These are phyloP conservation scores for Curvularia lunata DNA, from an alignment of 2,329 filamentous ascomycete genomes.

Conservation along the genomic window DNA sequence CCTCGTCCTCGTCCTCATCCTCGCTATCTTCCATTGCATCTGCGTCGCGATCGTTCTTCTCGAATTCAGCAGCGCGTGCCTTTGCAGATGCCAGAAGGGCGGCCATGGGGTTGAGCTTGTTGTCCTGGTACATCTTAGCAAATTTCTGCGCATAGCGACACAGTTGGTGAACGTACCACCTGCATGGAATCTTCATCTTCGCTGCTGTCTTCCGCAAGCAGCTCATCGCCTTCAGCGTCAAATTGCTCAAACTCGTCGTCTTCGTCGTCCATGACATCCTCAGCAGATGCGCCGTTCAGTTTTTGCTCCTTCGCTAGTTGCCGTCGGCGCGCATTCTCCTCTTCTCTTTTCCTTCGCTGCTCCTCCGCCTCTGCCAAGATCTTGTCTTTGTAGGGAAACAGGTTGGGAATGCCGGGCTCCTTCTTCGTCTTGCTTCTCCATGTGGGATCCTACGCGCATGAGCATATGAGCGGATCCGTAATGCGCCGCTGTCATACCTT, in stretches of 20 bases:
- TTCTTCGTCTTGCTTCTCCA: conserved; percentile 96
- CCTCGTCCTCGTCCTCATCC: conserved; percentile 57
- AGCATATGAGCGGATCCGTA: conserved; percentile 14
- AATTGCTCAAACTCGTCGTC: conserved; percentile 45
- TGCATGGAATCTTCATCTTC: conserved; percentile 65
- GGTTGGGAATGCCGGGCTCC: conserved; percentile 94
- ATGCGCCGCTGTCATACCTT: conserved; percentile 58
- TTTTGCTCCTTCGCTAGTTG: conserved; percentile 67
- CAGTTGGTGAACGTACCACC: conserved; percentile 47
- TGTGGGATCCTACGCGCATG: conserved; percentile 77
- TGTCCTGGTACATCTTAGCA: conserved; percentile 54
- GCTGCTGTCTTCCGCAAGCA: conserved; percentile 56
- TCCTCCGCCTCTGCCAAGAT: conserved; percentile 95
- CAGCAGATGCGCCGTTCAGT: conserved; percentile 43
- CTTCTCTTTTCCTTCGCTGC: conserved; percentile 77
- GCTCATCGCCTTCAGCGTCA: conserved; percentile 61
- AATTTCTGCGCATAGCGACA: neutral
- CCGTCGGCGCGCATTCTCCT: conserved; percentile 70
- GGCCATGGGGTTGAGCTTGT: conserved; percentile 85
- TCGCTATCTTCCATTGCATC: conserved; percentile 65
- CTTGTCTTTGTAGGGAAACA: conserved; percentile 98
- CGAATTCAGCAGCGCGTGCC: conserved; percentile 77
- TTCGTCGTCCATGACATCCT: conserved; percentile 47
- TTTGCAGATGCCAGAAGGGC: conserved; percentile 85
- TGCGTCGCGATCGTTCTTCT: conserved; percentile 66